phyloP scores from a whole-genome alignment of 306 rosid species.

The Prosopis cineraria region DNA sequence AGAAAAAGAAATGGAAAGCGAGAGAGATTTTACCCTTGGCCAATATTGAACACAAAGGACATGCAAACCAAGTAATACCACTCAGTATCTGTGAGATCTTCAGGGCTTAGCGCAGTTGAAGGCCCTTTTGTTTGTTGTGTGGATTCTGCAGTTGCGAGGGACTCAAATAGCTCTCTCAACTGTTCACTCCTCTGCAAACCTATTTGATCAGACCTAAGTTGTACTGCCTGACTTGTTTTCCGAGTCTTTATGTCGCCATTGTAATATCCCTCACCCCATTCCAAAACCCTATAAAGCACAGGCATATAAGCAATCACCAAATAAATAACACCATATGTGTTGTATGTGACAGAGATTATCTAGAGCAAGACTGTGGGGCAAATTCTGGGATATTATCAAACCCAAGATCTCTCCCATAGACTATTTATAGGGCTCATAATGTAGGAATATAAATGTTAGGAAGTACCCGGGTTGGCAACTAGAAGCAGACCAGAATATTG shows the following conservation, averaged over 20 bases:
- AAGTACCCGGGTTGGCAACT: slow-evolving; percentile 68
- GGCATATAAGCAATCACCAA: not conserved
- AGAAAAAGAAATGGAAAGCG: not conserved
- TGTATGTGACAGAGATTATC: not conserved
- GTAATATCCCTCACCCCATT: slow-evolving; percentile 88
- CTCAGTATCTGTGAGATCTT: slow-evolving; percentile 84
- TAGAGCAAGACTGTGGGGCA: not conserved
- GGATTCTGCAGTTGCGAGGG: slow-evolving; percentile 64
- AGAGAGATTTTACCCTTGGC: slow-evolving; percentile 69
- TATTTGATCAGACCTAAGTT: slow-evolving; percentile 66
- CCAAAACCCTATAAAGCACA: slow-evolving; percentile 55
- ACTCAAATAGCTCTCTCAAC: slow-evolving; percentile 63
- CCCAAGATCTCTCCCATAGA: slow-evolving; percentile 2
- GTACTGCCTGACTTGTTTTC: slow-evolving; percentile 72
- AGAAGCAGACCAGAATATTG: slow-evolving; percentile 76
- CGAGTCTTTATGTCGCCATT: slow-evolving; percentile 91
- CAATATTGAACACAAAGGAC: slow-evolving; percentile 79
- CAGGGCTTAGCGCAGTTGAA: slow-evolving; percentile 78
- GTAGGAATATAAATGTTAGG: slow-evolving; percentile 8
- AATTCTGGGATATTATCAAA: not conserved
- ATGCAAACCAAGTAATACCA: slow-evolving; percentile 97
- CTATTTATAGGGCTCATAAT: not conserved
- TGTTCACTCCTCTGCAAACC: slow-evolving; percentile 79
- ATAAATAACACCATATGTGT: not conserved
- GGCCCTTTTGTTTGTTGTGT: slow-evolving; percentile 70